phyloP scores from a whole-genome alignment of 129 eudicot genomes.

The Saussurea involucrata region DNA sequence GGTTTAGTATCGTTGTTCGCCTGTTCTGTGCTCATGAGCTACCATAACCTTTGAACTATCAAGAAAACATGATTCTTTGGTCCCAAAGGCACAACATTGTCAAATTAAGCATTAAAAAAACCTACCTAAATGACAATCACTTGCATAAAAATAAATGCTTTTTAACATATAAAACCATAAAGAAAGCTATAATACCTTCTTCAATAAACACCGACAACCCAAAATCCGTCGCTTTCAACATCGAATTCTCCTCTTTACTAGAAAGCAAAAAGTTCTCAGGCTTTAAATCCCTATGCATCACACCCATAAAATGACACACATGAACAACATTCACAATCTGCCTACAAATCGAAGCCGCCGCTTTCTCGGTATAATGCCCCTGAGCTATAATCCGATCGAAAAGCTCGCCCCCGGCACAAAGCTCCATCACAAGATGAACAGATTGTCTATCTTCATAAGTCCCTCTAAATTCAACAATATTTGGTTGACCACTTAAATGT shows the following conservation, averaged over 20 bases:
- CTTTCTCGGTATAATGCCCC: slow-evolving; percentile 72
- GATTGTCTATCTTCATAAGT: slow-evolving; percentile 68
- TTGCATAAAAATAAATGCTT: not conserved
- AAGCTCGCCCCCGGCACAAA: slow-evolving; percentile 80
- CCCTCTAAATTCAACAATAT: slow-evolving; percentile 72
- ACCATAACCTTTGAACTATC: not conserved
- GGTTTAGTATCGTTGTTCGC: not conserved
- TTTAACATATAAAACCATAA: not conserved
- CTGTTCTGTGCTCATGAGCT: not conserved
- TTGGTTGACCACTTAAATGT: slow-evolving; percentile 78
- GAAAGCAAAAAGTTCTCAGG: slow-evolving; percentile 73
- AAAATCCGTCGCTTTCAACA: slow-evolving; percentile 74
- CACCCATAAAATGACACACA: slow-evolving; percentile 89
- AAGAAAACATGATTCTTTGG: not conserved
- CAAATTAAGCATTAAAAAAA: not conserved
- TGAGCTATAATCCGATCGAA: slow-evolving; percentile 75
- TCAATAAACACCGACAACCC: slow-evolving; percentile 81
- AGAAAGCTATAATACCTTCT: slow-evolving; percentile 44
- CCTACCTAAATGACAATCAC: not conserved
- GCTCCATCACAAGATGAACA: slow-evolving; percentile 76
- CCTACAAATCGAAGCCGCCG: slow-evolving; percentile 62
- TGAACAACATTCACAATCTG: slow-evolving; percentile 86
- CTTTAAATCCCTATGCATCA: slow-evolving; percentile 73
- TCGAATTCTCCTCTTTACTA: slow-evolving; percentile 53
- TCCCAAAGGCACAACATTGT: not conserved